These are phyloP conservation scores for Tetrastigma voinierianum DNA, from an alignment of 164 flowering plant species.

Conservation along the genomic window DNA sequence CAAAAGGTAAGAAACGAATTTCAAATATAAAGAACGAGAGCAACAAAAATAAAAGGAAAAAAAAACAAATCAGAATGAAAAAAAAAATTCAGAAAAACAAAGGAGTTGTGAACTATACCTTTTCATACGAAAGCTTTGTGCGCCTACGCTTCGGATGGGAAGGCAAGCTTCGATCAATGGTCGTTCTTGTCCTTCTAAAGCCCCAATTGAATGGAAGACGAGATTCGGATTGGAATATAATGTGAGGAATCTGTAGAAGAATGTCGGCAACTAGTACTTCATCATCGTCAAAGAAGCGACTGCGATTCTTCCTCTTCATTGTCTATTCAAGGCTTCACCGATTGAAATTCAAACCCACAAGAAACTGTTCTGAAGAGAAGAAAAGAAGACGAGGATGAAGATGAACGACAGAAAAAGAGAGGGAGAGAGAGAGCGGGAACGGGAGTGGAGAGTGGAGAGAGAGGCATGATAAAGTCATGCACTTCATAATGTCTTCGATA, in stretches of 20 bases:
- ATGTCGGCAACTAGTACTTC: conserved; percentile 21
- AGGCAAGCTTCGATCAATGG: conserved; percentile 3
- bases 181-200: conserved; percentile 35
- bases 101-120: conserved; percentile 17
- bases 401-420: no score
- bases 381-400: no score
- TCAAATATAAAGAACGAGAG: not conserved
- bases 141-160: conserved; percentile 9
- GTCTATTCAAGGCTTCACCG: no score
- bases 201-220: conserved; percentile 32
- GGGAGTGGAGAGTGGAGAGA: no score
- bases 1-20: no score
- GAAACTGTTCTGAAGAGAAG: no score
- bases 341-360: no score
- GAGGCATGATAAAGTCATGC: no score
- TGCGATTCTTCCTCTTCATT: not conserved
- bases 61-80: not conserved
- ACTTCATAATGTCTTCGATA: no score
- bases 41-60: not conserved
- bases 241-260: conserved; percentile 22
- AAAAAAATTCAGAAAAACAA: not conserved
- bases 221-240: conserved; percentile 4
- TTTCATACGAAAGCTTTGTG: conserved; percentile 21
- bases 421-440: no score
- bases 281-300: not conserved